phyloP scores from a whole-genome alignment of 805 yeast species.

The Yamadazyma philogaea region DNA sequence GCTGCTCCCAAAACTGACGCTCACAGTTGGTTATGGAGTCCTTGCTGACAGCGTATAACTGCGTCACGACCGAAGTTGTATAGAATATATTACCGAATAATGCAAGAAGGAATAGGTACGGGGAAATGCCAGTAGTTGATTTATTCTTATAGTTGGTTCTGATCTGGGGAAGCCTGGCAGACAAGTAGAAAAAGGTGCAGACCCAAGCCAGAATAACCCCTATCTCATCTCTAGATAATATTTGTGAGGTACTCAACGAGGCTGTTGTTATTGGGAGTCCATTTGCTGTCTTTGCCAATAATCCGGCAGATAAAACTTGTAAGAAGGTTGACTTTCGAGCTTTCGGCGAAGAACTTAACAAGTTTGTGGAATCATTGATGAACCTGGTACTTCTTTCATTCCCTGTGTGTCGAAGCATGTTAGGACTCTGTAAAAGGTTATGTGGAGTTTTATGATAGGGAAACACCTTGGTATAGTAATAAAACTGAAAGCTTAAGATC shows the following conservation, averaged over 20 bases:
- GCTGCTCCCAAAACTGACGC: slow-evolving; percentile 53
- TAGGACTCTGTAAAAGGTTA: slow-evolving; percentile 37
- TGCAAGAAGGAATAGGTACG: slow-evolving; percentile 33
- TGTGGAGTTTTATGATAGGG: slow-evolving; percentile 39
- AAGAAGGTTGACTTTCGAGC: slow-evolving; percentile 1
- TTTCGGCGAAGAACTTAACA: background rate
- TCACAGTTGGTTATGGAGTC: slow-evolving; percentile 13
- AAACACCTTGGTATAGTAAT: slow-evolving; percentile 57
- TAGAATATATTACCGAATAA: slow-evolving; percentile 36
- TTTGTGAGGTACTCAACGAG: background rate
- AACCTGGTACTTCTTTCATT: slow-evolving; percentile 19
- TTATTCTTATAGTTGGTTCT: slow-evolving; percentile 25
- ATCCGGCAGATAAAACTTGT: slow-evolving; percentile 7
- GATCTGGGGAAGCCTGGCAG: slow-evolving; percentile 37
- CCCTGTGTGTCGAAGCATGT: slow-evolving; percentile 23
- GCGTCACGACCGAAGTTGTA: slow-evolving; percentile 30
- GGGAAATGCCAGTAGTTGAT: slow-evolving; percentile 36
- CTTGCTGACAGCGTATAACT: slow-evolving; percentile 22
- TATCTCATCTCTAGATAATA: slow-evolving; percentile 9
- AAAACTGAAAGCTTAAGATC: slow-evolving; percentile 65
- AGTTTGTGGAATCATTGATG: slow-evolving; percentile 15
- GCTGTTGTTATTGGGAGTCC: slow-evolving; percentile 6
- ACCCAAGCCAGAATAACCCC: slow-evolving; percentile 34
- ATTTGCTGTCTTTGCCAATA: slow-evolving; percentile 10
- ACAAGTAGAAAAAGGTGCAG: slow-evolving; percentile 28